These are phyloP conservation scores for Entamoeba dispar DNA, from an alignment of 208 protist genomes.

Conservation along the genomic window DNA sequence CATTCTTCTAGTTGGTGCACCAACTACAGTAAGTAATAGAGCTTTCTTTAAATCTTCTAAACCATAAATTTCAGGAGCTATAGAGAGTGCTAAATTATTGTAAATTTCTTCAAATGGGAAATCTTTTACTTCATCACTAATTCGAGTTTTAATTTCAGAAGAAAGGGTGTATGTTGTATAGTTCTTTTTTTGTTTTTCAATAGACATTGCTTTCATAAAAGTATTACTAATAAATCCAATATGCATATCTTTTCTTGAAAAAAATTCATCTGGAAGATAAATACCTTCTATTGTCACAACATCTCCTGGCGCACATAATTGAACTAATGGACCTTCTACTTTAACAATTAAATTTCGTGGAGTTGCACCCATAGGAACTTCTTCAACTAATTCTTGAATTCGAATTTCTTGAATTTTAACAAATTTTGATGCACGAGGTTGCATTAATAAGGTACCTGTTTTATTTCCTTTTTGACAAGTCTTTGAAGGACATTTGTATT, in stretches of 20 bases:
- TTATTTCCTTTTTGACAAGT: not conserved
- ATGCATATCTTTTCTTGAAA: not conserved
- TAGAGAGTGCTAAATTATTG: not conserved
- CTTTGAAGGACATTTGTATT: not conserved
- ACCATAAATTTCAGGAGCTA: not conserved
- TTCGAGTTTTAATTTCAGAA: not conserved
- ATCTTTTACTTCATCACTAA: not conserved
- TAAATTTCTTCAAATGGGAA: not conserved
- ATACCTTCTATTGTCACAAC: not conserved
- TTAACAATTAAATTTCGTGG: not conserved
- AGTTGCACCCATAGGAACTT: not conserved
- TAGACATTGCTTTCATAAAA: not conserved
- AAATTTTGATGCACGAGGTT: not conserved
- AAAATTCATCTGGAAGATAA: not conserved
- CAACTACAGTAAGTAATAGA: conserved; percentile 87
- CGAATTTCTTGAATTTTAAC: not conserved
- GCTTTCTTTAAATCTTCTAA: conserved; percentile 83
- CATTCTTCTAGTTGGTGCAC: conserved; percentile 15
- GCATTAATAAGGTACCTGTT: not conserved
- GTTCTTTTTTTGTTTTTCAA: not conserved
- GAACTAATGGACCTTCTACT: not conserved
- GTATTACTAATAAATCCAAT: not conserved
- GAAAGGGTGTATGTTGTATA: not conserved
- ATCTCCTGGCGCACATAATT: not conserved
- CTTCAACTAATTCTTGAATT: not conserved